Conservation (phyloP, 805 yeast species). For the Spencermartinsiella europaea region DNA sequence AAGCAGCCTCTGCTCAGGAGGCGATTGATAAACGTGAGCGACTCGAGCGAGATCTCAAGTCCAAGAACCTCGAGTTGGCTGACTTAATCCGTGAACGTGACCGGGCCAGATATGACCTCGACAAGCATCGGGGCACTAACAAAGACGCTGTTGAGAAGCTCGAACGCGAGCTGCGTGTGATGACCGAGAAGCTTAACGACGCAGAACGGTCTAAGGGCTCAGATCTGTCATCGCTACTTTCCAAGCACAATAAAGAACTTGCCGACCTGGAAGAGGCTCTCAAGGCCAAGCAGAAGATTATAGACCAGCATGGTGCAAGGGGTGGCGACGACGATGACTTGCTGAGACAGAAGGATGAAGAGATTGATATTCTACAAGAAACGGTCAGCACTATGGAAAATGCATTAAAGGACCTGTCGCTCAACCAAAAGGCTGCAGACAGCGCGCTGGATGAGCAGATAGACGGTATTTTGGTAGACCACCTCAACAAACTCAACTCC, state of each 20-base stretch:
- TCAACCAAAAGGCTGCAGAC: slow-evolving; percentile 42
- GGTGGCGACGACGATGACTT: slow-evolving; percentile 32
- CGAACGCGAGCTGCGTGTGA: slow-evolving; percentile 57
- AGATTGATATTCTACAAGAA: slow-evolving; percentile 71
- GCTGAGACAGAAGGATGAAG: slow-evolving; percentile 66
- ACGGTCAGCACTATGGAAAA: slow-evolving; percentile 55
- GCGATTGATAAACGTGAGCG: slow-evolving; percentile 78
- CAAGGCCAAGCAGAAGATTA: slow-evolving; percentile 30
- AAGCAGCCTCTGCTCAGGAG: slow-evolving; percentile 86
- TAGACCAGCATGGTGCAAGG: slow-evolving; percentile 27
- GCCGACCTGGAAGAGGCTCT: slow-evolving; percentile 42
- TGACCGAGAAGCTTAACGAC: slow-evolving; percentile 52
- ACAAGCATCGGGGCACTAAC: slow-evolving; percentile 58
- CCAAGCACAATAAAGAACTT: slow-evolving; percentile 60
- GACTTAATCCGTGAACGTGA: slow-evolving; percentile 87
- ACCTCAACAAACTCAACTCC: slow-evolving; percentile 45
- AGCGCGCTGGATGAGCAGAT: slow-evolving; percentile 54
- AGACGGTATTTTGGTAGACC: slow-evolving; percentile 38
- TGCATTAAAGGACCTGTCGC: slow-evolving; percentile 49
- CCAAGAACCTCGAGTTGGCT: slow-evolving; percentile 82
- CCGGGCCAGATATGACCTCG: slow-evolving; percentile 78
- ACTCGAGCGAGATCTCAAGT: slow-evolving; percentile 74
- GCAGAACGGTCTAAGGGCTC: slow-evolving; percentile 59
- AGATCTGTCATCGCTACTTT: slow-evolving; percentile 53
- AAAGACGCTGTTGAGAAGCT: slow-evolving; percentile 61